These are phyloP conservation scores for Stipa capillata DNA, from an alignment of 176 grass and related monocot species.

Conservation along the genomic window DNA sequence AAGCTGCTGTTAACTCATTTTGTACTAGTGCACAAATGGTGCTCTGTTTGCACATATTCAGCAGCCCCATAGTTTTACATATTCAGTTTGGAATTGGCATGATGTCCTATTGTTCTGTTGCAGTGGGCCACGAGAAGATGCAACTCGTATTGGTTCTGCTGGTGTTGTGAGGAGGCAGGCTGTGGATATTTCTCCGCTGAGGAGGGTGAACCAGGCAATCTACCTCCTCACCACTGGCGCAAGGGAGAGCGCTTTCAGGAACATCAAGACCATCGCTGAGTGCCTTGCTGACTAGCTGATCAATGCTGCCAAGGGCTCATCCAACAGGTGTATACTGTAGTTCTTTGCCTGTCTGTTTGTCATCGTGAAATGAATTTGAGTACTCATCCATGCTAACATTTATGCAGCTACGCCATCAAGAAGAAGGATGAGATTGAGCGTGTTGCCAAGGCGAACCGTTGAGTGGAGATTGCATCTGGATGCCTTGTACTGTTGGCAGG, in stretches of 20 bases:
- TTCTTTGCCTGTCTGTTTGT: too few species aligned
- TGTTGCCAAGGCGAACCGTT: conserved; percentile 86
- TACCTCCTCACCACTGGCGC: conserved; percentile 64
- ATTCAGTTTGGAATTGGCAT: neutral
- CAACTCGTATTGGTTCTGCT: conserved; percentile 65
- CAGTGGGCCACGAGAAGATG: conserved; percentile 60
- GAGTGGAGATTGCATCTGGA: conserved; percentile 7
- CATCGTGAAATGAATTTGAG: neutral
- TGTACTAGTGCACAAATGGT: too few species aligned
- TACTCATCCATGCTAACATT: neutral
- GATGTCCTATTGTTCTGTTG: neutral
- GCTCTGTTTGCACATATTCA: too few species aligned
- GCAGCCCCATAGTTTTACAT: too few species aligned
- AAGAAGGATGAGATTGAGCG: conserved; percentile 70
- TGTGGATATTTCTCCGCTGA: conserved; percentile 70
- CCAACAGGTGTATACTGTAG: conserved; percentile 74
- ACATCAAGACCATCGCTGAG: conserved; percentile 70
- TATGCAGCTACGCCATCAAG: conserved; percentile 60
- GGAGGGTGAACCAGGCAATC: conserved; percentile 63
- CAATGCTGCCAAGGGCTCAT: conserved; percentile 64
- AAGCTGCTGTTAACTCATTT: too few species aligned
- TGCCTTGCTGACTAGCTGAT: conserved; percentile 72
- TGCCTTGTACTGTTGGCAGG: neutral
- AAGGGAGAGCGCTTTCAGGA: conserved; percentile 64
- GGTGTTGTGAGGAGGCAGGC: conserved; percentile 63